Base-by-base conservation (phyloP, 768 basidiomycete genomes). In the Trametes villosa region DNA sequence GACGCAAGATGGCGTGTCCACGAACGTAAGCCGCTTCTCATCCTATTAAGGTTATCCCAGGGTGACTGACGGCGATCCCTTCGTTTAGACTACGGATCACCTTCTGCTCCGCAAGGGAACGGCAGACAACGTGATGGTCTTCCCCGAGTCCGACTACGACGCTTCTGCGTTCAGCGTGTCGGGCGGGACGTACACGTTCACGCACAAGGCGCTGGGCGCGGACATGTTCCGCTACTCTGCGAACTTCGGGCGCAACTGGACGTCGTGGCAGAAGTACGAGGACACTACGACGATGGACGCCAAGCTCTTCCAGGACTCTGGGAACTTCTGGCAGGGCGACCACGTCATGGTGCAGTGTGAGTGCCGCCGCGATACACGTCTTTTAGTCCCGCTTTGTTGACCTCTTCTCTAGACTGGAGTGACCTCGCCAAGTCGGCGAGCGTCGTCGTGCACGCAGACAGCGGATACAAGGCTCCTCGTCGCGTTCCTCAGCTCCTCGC, bases 341-440 rank as follows among this genome's bases (percentile, higher is more conserved):
- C 95, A 97, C 72, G 81, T 96, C 71, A 87, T 92, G 75, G 83
- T 96, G 34, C 94, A 97, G 79, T 96, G 91, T 93, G 62, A 65
- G 89, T 77, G 33, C 26, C 13, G 30, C 49, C 3, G 56, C 44
- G 29, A 44, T 48, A n/a, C n/a, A n/a, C 22, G 5, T 6, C 2
- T 31, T 1, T 49, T 30, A 13, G 3, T 17, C 13, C 7, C 0
- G 13, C 3, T 34, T 47, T 4, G n/a, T 11, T 53, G 42, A 22
- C 9, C 29, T 18, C 57, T 46, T 26, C 27, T 63, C 4, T 57
- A 94, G 91, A 97, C 74, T 96, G 92, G 91, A 91, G 87, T 62
- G 76, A 82, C 33, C 76, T 84, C 3, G 82, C 86, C 1, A 68
- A 83, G 57, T 88, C 90, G 2, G 76, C 87, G 8, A 78, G 82